Base-by-base conservation (phyloP, 805 yeast genomes). In the Barnettozyma siamensis region DNA sequence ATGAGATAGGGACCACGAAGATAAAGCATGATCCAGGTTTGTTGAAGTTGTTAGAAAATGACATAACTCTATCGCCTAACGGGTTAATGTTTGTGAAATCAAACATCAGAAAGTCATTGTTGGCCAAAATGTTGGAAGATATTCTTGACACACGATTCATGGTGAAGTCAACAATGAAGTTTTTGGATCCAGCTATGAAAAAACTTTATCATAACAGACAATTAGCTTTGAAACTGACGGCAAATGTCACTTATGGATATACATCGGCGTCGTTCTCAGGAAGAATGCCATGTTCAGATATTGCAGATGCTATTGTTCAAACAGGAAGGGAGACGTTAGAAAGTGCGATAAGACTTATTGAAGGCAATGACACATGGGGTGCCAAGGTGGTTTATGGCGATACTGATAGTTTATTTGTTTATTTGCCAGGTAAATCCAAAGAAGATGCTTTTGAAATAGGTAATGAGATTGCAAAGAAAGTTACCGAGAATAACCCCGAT, bases 381-480 rank as follows among this genome's bases (percentile, higher is more conserved):
- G 97, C 96, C 0, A 80, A 84, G 53, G 96, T 93, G 0, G 96
- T 91, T 0, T 93, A 93, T 58, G 98, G 99, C 5, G 99, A 93
- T 58, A 93, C 99, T 0, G 99, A 93, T 61, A 86, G 96, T 31
- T 61, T 93, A 41, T 93, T 93, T 69, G 89, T 93, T 3, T 83
- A 86, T 55, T 69, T 93, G 5, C 97, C 97, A 0, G 96, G 96
- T 0, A 78, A 78, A 53, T 69, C 86, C 0, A 76, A 72, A 47
- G 73, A 65, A 2, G 91, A 88, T 23, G 97, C 98, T 0, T 88
- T 91, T 56, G 59, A 54, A 11, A 66, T 83, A 33, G 99, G 97
- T 0, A 62, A 69, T 24, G 80, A 76, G 33, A 80, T 93, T 54
- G 86, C 96, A 0, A 60, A 62, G 0, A 54, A 62, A 36, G 72